Evolutionary conservation across 192 early-diverging fungal species (phyloP), one percentile per base, ranked within the genome.

Genomic region (Backusella parvicylindrica): DNA sequence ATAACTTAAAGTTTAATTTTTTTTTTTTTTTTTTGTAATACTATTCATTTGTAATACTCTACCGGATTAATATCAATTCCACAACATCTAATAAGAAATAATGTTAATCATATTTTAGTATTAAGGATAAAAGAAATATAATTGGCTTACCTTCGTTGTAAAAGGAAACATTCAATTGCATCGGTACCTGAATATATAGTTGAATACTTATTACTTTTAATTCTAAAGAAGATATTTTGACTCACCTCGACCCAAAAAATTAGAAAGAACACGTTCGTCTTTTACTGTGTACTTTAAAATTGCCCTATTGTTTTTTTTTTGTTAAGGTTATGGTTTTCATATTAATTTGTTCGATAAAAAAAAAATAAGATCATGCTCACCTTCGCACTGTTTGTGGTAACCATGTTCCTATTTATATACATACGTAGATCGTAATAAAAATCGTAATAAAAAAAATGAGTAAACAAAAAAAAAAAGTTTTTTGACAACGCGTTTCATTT

Each of bases 31-130:
- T n/a, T n/a, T n/a, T n/a, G n/a, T n/a, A n/a, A 3, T n/a, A 4
- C 18, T 47, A 47, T 32, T 47, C 15, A 15, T 11, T 56, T 8
- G 13, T 12, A 12, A 13, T 60, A 60, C 23, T 77, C 78, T 85
- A 88, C 88, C 15, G 95, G 95, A 65, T 96, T 97, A 68, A 97
- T 95, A 73, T 97, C 96, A 4, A 97, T 86, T 53, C 94, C 95
- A 33, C 89, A 82, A 74, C 91, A 94, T 64, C 87, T 88, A 72
- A 2, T 18, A 64, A 56, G 31, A 53, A 49, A 64, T 28, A 65
- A 50, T 9, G 70, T 47, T 31, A 36, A 41, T 43, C 69, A 40
- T 16, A 56, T 23, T 56, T 13, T 63, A 16, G 12, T 26, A 8
- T 1, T 11, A 11, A 68, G 23, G 18, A 6, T 68, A 37, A 68